Base-by-base conservation (phyloP, 2,329 filamentous ascomycete genomes). In the Tricladium varicosporioides region DNA sequence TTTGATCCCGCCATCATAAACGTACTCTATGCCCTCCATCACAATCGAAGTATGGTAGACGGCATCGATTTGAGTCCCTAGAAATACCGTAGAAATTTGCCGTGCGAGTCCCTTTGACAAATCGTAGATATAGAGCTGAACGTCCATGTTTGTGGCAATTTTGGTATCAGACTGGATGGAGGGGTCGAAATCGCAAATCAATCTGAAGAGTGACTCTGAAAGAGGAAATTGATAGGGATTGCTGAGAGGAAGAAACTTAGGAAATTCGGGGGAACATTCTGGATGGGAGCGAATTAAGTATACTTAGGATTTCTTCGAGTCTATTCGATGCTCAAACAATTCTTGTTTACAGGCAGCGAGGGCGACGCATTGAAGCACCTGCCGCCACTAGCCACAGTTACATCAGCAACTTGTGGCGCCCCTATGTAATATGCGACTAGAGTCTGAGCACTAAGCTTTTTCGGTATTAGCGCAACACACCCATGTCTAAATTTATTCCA, bases 31-130 rank as follows among this genome's bases (percentile, higher is more conserved):
- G n/a, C 87, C 86, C 52, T 86, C 83, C 42, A 97, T 79, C 44
- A 96, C 87, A 53, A 99, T 86, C 0, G 92, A 91, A 0, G 94
- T 97, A 72, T 99, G 94, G 66, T 97, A 97, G 53, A 99, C 85
- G 53, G 94, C 94, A 72, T 97, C 93, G 50, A 97, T 90, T 52
- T 88, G 84, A 1, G 80, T 82, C 1, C 86, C 86, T 4, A 87
- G 80, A 47, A 89, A 76, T 48, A 80, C 75, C 16, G 59, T 62
- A 8, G 67, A 70, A 14, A 68, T 81, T 76, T 63, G 84, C 80
- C 14, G 81, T 75, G 9, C 86, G 71, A 54, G 79, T 63, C 59
- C 77, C 72, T 75, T 73, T 1, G 89, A 92, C 48, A 93, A 79
- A 74, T 93, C 89, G 68, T 93, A 93, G 40, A 92, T 81, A 57